A percentile compares a stretch with the other conserved stretches of the same genome.
phyloP scores from a whole-genome alignment of 441 rosid genomes.

The Jatropha podagrica region DNA sequence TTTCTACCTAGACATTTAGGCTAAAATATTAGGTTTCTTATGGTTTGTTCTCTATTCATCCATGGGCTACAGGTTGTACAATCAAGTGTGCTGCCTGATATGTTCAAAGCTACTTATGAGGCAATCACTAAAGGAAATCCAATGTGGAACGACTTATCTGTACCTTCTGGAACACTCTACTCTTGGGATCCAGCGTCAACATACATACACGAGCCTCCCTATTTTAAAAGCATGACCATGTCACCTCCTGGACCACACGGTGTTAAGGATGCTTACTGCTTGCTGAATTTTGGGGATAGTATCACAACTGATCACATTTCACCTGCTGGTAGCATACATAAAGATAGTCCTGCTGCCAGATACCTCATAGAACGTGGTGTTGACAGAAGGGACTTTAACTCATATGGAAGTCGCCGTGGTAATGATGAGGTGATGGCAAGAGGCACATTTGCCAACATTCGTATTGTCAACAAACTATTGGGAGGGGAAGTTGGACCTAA shows the following conservation, averaged over 20 bases:
- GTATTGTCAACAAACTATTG: constrained; percentile 73
- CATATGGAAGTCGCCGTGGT: constrained; percentile 94
- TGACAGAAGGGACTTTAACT: constrained; percentile 77
- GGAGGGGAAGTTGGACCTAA: constrained; percentile 94
- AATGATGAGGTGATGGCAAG: constrained; percentile 94
- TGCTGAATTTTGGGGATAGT: constrained; percentile 88
- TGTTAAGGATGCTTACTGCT: constrained; percentile 83
- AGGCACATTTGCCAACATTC: constrained; percentile 85
- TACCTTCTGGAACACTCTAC: constrained; percentile 63
- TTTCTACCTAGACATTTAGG: constrained; percentile 3
- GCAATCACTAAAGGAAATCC: constrained; percentile 90
- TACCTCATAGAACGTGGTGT: constrained; percentile 82
- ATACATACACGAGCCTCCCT: constrained; percentile 90
- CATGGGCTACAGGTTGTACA: constrained; percentile 64
- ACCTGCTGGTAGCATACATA: constrained; percentile 95
- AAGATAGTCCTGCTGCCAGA: constrained; percentile 88
- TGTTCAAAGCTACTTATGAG: constrained; percentile 90
- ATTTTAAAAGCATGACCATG: constrained; percentile 93
- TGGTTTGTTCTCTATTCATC: constrained; percentile 3
- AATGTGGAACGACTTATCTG: constrained; percentile 89
- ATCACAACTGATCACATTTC: constrained; percentile 96
- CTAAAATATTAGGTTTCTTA: not conserved
- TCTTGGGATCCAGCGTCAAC: constrained; percentile 87
- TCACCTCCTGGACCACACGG: constrained; percentile 88
- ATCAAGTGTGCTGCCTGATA: constrained; percentile 80